Percentiles rank a stretch among this genome's conserved stretches.
Conservation (phyloP, 2,329 filamentous ascomycete genomes). For the Thielaviopsis ethacetica region DNA sequence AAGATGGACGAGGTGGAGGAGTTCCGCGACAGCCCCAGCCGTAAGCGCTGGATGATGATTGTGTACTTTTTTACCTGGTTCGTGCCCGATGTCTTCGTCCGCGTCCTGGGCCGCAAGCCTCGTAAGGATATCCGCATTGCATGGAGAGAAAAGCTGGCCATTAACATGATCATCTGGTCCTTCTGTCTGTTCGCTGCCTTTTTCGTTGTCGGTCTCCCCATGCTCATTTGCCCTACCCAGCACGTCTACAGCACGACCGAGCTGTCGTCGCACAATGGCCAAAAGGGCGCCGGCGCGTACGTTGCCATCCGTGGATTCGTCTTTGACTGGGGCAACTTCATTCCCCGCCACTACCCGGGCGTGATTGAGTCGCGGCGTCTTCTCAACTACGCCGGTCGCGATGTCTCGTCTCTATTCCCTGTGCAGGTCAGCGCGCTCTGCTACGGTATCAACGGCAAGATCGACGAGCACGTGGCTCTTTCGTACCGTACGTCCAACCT, state of each 20-base stretch:
- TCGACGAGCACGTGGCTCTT: slow-evolving; percentile 60
- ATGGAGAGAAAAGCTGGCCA: slow-evolving; percentile 94
- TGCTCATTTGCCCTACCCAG: slow-evolving; percentile 79
- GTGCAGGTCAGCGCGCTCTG: slow-evolving; percentile 89
- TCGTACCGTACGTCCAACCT: slow-evolving; percentile 70
- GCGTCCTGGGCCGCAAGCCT: slow-evolving; percentile 63
- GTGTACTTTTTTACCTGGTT: slow-evolving; percentile 77
- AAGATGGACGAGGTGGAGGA: slow-evolving; percentile 83
- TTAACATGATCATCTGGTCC: slow-evolving; percentile 95
- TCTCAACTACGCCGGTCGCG: slow-evolving; percentile 68
- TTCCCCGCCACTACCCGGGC: slow-evolving; percentile 61
- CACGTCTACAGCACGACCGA: slow-evolving; percentile 71
- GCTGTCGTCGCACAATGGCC: slow-evolving; percentile 57
- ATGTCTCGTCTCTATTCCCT: slow-evolving; percentile 81
- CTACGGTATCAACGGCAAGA: slow-evolving; percentile 50
- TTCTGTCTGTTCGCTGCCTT: slow-evolving; percentile 64
- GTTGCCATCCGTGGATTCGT: slow-evolving; percentile 78
- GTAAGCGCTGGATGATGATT: slow-evolving; percentile 79
- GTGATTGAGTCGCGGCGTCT: slow-evolving; percentile 38
- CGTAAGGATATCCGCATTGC: slow-evolving; percentile 84
- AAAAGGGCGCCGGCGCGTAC: slow-evolving; percentile 47
- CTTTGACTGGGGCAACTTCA: slow-evolving; percentile 62
- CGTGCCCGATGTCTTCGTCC: slow-evolving; percentile 70
- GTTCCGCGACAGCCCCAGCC: slow-evolving; percentile 55
- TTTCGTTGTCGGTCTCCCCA: slow-evolving; percentile 78